Base-by-base conservation (phyloP, 2,329 filamentous ascomycete genomes). In the Neurospora crassa region DNA sequence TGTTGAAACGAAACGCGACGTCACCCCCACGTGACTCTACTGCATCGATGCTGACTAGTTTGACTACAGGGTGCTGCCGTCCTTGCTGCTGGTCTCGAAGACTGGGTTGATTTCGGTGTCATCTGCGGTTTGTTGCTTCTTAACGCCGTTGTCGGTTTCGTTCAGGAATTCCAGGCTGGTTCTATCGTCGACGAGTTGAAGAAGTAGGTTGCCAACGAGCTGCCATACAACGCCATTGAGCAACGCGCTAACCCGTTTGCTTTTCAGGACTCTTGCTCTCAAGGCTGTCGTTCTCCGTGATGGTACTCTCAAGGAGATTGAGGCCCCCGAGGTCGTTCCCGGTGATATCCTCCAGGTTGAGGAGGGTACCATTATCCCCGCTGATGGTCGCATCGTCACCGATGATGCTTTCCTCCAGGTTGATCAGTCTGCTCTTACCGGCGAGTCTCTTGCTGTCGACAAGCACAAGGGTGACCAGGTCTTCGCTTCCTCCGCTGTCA, bases 21-120 rank as follows among this genome's bases (percentile, higher is more conserved):
- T 20, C 20, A 20, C 47, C 47, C 45, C 47, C 47, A 29, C 47
- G 20, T 20, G 47, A 53, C 47, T 29, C 42, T 72, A 71, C 73
- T 70, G 72, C 72, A 73, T 69, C 72, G 24, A 75, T 76, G 73
- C 75, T 76, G 68, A 76, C 75, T 53, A 29, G 47, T 53, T 8
- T 20, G 7, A 53, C 68, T 40, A 67, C 69, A 83, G 81, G 81
- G 81, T 72, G 77, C 77, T 69, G 77, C 77, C 71, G 77, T 78
- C 70, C 76, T 96, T 72, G 93, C 93, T 79, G 92, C 91, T 73
- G 92, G 92, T 89, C 88, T 97, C 59, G 82, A 92, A 82, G 92
- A 96, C 78, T 97, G 93, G 93, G 91, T 97, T 75, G 93, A 97
- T 84, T 95, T 97, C 78, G 93, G 92, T 86, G 93, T 97, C 79